phyloP scores from a whole-genome alignment of 805 yeast species.

The Candida corydali region DNA sequence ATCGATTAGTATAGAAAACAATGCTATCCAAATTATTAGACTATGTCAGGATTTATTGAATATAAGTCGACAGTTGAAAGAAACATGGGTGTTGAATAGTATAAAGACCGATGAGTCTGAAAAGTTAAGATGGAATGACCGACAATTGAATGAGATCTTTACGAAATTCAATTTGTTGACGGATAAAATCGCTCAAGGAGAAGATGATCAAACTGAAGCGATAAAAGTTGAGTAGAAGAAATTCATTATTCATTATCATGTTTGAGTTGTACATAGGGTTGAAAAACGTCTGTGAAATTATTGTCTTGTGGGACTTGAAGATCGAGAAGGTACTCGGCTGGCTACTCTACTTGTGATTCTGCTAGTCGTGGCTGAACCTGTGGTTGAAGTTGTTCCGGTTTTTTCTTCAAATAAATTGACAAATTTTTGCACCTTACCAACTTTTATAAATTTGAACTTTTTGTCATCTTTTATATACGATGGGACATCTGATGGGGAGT shows the following conservation, averaged over 20 bases:
- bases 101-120: conserved; percentile 29
- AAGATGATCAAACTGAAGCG: no score
- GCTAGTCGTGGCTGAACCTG: not conserved
- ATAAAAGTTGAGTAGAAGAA: no score
- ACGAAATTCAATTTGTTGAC: conserved; percentile 32
- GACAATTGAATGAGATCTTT: conserved; percentile 22
- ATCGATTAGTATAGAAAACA: conserved; percentile 51
- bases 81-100: conserved; percentile 56
- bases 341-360: conserved; percentile 3
- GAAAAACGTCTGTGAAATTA: no score
- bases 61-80: conserved; percentile 47
- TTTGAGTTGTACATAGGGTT: no score
- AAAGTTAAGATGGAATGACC: conserved; percentile 14
- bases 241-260: no score
- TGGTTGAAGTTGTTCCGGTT: conserved; percentile 2
- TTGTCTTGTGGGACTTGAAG: conserved; percentile 6
- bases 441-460: conserved; percentile 41
- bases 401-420: conserved; percentile 40
- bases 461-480: conserved; percentile 36
- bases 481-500: conserved; percentile 25
- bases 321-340: conserved; percentile 3
- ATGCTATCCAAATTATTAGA: conserved; percentile 47
- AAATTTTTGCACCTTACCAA: conserved; percentile 44
- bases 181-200: conserved; percentile 23
- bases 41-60: conserved; percentile 50